Conservation (phyloP, 2,329 filamentous ascomycete species). For the Pseudocercospora eumusae region DNA sequence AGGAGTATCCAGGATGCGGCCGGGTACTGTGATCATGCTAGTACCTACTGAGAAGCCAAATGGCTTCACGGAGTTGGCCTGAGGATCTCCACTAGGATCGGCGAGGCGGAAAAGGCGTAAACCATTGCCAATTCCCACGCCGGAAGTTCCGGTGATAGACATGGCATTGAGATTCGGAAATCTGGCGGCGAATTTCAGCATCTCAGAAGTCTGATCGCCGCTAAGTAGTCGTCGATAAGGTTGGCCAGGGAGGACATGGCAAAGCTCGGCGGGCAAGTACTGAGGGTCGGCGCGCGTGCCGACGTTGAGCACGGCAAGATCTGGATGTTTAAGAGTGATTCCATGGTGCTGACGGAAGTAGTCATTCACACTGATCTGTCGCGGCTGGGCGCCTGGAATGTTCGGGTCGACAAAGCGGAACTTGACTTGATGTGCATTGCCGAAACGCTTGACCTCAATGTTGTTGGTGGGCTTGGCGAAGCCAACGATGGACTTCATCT, state of each 20-base stretch:
- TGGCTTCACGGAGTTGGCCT: constrained; percentile 32
- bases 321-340: constrained; percentile 51
- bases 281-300: constrained; percentile 59
- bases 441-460: constrained; percentile 30
- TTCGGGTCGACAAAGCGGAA: constrained; percentile 44
- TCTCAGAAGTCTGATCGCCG: constrained; percentile 62
- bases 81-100: constrained; percentile 23
- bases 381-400: constrained; percentile 32
- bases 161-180: constrained; percentile 65
- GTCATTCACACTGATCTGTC: constrained; percentile 54
- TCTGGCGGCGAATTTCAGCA: constrained; percentile 73
- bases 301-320: constrained; percentile 61
- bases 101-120: constrained; percentile 59
- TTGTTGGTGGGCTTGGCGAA: constrained; percentile 43
- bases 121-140: constrained; percentile 49
- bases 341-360: constrained; percentile 52
- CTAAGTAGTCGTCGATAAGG: constrained; percentile 61
- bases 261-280: constrained; percentile 68
- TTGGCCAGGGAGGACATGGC: constrained; percentile 66
- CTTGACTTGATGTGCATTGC: constrained; percentile 52
- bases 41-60: constrained; percentile 67
- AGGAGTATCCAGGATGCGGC: constrained; percentile 66
- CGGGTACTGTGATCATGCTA: constrained; percentile 69
- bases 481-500: constrained; percentile 50
- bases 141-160: constrained; percentile 55